phyloP scores from a whole-genome alignment of 2,329 filamentous ascomycete genomes.

The Aaosphaeria pasadenensis region DNA sequence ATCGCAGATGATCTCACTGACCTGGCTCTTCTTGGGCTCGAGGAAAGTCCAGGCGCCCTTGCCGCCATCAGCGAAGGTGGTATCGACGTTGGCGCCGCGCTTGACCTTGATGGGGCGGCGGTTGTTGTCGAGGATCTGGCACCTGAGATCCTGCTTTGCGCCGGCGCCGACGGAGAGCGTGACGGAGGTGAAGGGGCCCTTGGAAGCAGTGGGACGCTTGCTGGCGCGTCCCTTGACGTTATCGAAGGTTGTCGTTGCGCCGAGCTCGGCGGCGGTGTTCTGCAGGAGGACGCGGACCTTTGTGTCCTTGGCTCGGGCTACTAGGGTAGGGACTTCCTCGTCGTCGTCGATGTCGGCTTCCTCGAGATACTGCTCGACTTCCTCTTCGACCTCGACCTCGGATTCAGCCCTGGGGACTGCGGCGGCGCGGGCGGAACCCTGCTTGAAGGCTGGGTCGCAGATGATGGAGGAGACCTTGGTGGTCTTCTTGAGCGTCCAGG shows the following conservation, averaged over 20 bases:
- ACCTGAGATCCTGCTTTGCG: conserved; percentile 11
- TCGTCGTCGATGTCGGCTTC: not conserved
- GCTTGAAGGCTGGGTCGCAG: conserved; percentile 6
- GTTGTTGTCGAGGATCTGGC: conserved; percentile 6
- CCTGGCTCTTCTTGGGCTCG: conserved; percentile 1
- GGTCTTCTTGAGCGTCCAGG: conserved; percentile 4
- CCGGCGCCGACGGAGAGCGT: conserved; percentile 5
- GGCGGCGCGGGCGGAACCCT: not conserved
- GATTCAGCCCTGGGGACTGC: not conserved
- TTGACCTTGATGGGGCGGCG: conserved; percentile 6
- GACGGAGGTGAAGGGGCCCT: conserved; percentile 9
- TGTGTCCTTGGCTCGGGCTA: not conserved
- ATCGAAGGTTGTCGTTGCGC: conserved; percentile 5
- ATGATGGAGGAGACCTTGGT: conserved; percentile 2
- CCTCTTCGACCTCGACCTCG: not conserved
- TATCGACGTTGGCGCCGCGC: conserved; percentile 9
- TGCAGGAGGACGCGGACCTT: not conserved
- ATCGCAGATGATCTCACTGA: conserved; percentile 13
- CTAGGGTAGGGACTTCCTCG: conserved; percentile 2
- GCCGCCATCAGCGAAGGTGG: conserved; percentile 11
- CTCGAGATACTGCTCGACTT: not conserved
- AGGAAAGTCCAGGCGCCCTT: conserved; percentile 11
- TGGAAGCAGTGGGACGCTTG: conserved; percentile 1
- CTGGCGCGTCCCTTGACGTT: conserved; percentile 3
- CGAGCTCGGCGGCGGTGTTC: conserved; percentile 2